These are phyloP conservation scores for Arctostaphylos glauca DNA, from an alignment of 148 eudicot genomes.

Conservation along the genomic window DNA sequence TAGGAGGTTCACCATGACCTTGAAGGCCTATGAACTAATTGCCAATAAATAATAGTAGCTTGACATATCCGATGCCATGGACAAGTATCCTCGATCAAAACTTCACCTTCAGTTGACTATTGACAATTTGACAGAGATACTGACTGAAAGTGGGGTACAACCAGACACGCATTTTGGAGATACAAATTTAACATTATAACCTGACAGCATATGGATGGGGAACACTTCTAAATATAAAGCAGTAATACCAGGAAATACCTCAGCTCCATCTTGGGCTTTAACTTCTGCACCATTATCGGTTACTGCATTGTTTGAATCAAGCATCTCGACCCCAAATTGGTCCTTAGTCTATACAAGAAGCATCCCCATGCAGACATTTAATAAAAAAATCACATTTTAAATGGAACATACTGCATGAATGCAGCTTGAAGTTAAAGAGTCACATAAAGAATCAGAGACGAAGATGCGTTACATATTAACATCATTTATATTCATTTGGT, in stretches of 20 bases:
- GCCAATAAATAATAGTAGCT: not conserved
- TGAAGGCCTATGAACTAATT: not conserved
- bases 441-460: not conserved
- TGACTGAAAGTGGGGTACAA: not conserved
- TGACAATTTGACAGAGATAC: not conserved
- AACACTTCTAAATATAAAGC: not conserved
- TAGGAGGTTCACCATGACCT: not conserved
- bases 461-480: not conserved
- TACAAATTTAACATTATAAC: not conserved
- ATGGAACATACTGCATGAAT: not conserved
- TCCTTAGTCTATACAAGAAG: slow-evolving; percentile 25
- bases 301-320: slow-evolving; percentile 30
- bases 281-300: slow-evolving; percentile 31
- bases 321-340: slow-evolving; percentile 28
- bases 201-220: not conserved
- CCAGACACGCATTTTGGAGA: not conserved
- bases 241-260: slow-evolving; percentile 36
- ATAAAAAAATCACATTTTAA: slow-evolving; percentile 7
- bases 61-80: not conserved
- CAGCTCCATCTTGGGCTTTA: slow-evolving; percentile 31
- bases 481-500: not conserved
- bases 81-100: not conserved
- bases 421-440: not conserved
- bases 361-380: not conserved
- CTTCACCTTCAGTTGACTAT: not conserved